These are phyloP conservation scores for Cadophora luteo-olivacea DNA, from an alignment of 2,329 filamentous ascomycete genomes.

Conservation along the genomic window DNA sequence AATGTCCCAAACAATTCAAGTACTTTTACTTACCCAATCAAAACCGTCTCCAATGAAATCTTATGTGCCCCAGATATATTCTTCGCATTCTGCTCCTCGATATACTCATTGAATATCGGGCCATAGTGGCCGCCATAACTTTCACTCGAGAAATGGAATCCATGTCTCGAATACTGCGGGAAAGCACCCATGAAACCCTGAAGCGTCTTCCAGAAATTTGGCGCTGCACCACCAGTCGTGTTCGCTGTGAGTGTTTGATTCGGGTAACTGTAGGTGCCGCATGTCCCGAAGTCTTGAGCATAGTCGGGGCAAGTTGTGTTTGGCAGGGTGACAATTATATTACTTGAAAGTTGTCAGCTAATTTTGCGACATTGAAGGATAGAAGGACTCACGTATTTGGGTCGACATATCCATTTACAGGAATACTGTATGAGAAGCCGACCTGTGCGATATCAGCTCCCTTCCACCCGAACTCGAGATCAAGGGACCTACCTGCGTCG, in stretches of 20 bases:
- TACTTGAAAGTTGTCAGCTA: conserved; percentile 25
- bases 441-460: conserved; percentile 26
- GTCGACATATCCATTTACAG: conserved; percentile 38
- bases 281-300: conserved; percentile 49
- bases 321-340: conserved; percentile 51
- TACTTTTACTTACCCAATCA: conserved; percentile 51
- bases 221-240: conserved; percentile 58
- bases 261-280: conserved; percentile 62
- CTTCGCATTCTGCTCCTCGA: conserved; percentile 66
- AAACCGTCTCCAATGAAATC: conserved; percentile 55
- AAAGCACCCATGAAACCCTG: conserved; percentile 70
- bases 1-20: background rate
- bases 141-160: conserved; percentile 62
- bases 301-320: conserved; percentile 58
- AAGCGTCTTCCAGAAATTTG: conserved; percentile 65
- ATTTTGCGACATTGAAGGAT: background rate
- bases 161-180: conserved; percentile 55
- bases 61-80: conserved; percentile 54
- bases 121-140: conserved; percentile 65
- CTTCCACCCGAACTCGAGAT: background rate
- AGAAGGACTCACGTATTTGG: conserved; percentile 20
- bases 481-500: conserved; percentile 32
- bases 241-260: conserved; percentile 59
- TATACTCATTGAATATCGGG: conserved; percentile 62
- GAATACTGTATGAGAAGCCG: conserved; percentile 48